Conservation (phyloP, 139 green algal species). For the Micractinium conductrix region DNA sequence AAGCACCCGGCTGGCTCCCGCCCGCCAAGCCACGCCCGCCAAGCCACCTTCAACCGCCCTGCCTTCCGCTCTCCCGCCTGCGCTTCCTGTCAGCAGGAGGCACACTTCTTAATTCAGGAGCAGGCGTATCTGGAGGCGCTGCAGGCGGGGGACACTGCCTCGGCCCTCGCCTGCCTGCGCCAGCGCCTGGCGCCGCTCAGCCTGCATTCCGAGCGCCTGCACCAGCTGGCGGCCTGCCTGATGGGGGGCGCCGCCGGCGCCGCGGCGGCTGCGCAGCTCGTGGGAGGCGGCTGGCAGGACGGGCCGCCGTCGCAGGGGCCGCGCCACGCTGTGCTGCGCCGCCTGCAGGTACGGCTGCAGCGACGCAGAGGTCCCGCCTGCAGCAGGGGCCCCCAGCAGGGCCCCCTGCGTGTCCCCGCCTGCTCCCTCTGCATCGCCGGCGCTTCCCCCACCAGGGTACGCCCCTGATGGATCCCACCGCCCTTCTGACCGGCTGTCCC, state of each 20-base stretch:
- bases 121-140: slow-evolving; percentile 75
- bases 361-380: not conserved
- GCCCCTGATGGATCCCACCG: too few relatives aligned
- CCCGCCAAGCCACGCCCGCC: too few relatives aligned
- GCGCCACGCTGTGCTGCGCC: not conserved
- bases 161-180: slow-evolving; percentile 45
- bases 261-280: not conserved
- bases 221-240: slow-evolving; percentile 55
- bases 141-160: slow-evolving; percentile 41
- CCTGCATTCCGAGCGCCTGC: slow-evolving; percentile 56
- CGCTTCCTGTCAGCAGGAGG: not conserved
- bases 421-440: too few relatives aligned
- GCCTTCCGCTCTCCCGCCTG: too few relatives aligned
- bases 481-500: not conserved
- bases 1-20: too few relatives aligned
- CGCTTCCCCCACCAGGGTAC: too few relatives aligned
- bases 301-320: not conserved
- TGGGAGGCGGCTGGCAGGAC: not conserved
- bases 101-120: slow-evolving; percentile 65
- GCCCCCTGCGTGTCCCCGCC: too few relatives aligned
- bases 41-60: too few relatives aligned
- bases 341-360: not conserved
- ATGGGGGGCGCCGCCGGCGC: not conserved
- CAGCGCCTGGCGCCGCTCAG: slow-evolving; percentile 52
- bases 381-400: too few relatives aligned